Evolutionary conservation across 495 filamentous ascomycete genomes (phyloP).

Genomic region (Penicillium simplicissimum): DNA sequence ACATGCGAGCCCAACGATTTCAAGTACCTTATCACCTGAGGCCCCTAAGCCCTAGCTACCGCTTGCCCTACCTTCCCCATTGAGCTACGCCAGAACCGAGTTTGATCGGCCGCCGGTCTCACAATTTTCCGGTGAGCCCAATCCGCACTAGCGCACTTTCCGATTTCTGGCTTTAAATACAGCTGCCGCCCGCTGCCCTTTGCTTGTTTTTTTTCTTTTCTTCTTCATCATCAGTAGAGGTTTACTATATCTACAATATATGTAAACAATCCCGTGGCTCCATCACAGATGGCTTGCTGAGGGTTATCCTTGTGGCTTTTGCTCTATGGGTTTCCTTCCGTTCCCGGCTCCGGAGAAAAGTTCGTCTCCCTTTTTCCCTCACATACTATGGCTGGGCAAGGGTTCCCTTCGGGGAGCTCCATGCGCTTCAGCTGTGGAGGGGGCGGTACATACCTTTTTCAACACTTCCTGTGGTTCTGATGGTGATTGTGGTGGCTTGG

Average conservation of each 20-base stretch:
- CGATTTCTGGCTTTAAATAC: constrained; percentile 28
- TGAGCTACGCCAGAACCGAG: neutral
- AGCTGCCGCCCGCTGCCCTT: constrained; percentile 7
- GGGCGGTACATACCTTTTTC: constrained; percentile 43
- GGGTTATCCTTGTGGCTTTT: constrained; percentile 47
- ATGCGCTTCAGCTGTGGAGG: constrained; percentile 53
- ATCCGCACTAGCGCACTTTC: constrained; percentile 29
- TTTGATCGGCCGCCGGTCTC: constrained; percentile 7
- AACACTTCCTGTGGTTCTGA: constrained; percentile 9
- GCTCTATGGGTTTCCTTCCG: constrained; percentile 50
- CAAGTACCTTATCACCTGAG: constrained; percentile 11
- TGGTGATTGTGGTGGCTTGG: neutral
- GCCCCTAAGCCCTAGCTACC: constrained; percentile 12
- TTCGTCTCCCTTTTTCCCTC: constrained; percentile 48
- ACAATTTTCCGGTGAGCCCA: constrained; percentile 19
- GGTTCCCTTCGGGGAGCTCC: constrained; percentile 48
- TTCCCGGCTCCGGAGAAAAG: constrained; percentile 49
- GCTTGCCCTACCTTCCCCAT: constrained; percentile 8
- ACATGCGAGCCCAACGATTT: constrained; percentile 9
- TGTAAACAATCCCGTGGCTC: constrained; percentile 48
- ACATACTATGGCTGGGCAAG: constrained; percentile 50
- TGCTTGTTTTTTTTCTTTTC: constrained; percentile 37
- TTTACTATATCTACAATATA: constrained; percentile 42
- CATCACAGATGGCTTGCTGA: constrained; percentile 49
- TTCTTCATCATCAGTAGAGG: constrained; percentile 55